Base-by-base conservation (phyloP, 176 grass and related monocot genomes). In the Lolium rigidum region DNA sequence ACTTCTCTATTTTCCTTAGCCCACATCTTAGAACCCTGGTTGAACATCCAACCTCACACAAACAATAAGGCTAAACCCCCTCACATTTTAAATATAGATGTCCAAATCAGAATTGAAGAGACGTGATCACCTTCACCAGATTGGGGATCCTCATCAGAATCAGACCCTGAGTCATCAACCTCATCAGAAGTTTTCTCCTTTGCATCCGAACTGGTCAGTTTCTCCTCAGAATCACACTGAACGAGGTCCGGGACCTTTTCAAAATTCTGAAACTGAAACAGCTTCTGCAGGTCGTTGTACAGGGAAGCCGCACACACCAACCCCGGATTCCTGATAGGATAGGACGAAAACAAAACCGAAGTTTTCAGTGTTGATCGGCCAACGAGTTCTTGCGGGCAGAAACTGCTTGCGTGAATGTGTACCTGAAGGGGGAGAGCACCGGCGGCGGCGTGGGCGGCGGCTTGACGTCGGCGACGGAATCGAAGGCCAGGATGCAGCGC, bases 401-500 rank as follows among this genome's bases (percentile, higher is more conserved):
- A 84, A 56, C 1, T 17, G 54, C 20, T 18, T 43, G 41, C 41
- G 41, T 7, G 41, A 43, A 43, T 35, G 7, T 43, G 17, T 81
- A 89, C 83, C 44, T 13, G 75, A 20, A 25, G 18, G 83, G 90
- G 57, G 7, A 79, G 18, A 86, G 83, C 86, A 59, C 15, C 16
- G 79, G 83, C 46, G 71, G 89, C 49, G 89, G 84, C 38, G 74
- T 81, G 47, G 47, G 58, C 46, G 84, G 49, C 48, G 84, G 84
- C 12, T 39, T 25, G 56, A 58, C 80, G 80, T 15, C 80, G 74
- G 74, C 84, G 56, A 65, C 66, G 57, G 87, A 90, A 60, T 90
- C 91, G 76, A 92, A 92, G 4, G 87, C 87, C 7, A 90, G 76
- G 76, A 92, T 51, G 80, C 91, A 92, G 55, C 49, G 87, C 91